Evolutionary conservation across 1,284 basidiomycete genomes (phyloP), one percentile per base, ranked within the genome.

Genomic region (Porodaedalea pini): DNA sequence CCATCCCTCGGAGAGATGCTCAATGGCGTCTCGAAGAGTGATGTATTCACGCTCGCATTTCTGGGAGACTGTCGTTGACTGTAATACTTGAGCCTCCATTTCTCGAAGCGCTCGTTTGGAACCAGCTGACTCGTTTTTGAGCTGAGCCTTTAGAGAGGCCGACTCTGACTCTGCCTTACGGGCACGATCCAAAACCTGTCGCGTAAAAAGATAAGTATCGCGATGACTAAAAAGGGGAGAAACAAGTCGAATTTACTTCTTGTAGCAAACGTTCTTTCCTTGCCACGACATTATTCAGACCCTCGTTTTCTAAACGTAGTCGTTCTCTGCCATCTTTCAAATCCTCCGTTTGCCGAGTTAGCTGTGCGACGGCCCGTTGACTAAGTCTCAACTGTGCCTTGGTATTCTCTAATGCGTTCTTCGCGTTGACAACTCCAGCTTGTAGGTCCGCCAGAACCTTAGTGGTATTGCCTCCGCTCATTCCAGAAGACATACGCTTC

Each of bases 311-410:
- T 51, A 91, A 68, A 55, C 90, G 72, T 56, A 93, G 70, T 47
- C 92, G 76, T 67, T 92, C 89, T 61, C 92, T 79, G 1, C 83
- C 85, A 65, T 92, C 90, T 65, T 92, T 92, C 69, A 93, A 71
- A 70, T 94, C 92, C 67, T 94, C 92, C 43, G 83, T 85, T 70
- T 89, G 86, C 44, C 90, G 75, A 36, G 91, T 92, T 43, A 92
- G 72, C 68, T 88, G 85, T 41, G 90, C 87, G 8, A 90, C 86
- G 51, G 82, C 85, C 57, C 88, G 74, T 67, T 92, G 89, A n/a
- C 86, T 86, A 27, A 88, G 68, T 56, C 88, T 72, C 40, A 94
- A 75, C 66, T 92, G 90, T 15, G 81, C 72, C 67, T 89, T 91
- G 4, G 90, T 90, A 66, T 92, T 90, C 67, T 92, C 90, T 60